Conservation (phyloP, 768 basidiomycete genomes). For the Astraeus odoratus region DNA sequence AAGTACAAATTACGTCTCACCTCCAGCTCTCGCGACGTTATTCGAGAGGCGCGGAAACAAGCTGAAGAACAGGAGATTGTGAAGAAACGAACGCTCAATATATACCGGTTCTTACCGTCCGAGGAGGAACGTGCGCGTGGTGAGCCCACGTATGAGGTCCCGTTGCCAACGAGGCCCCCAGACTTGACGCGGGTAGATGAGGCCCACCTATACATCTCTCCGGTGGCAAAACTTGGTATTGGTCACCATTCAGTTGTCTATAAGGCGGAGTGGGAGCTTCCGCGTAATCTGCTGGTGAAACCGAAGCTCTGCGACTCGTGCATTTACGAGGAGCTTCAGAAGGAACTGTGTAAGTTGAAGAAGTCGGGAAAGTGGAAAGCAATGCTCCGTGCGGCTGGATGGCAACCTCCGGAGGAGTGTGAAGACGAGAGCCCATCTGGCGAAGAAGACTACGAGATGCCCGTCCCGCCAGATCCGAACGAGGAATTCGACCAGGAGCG, state of each 20-base stretch:
- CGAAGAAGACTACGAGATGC: conserved; percentile 1
- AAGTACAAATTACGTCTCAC: conserved; percentile 24
- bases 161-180: conserved; percentile 21
- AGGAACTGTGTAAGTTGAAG: conserved; percentile 17
- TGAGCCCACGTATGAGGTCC: conserved; percentile 24
- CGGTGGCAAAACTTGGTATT: conserved; percentile 28
- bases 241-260: conserved; percentile 52
- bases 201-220: conserved; percentile 45
- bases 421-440: background rate
- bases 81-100: conserved; percentile 14
- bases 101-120: conserved; percentile 14
- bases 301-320: conserved; percentile 34
- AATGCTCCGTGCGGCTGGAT: conserved; percentile 9
- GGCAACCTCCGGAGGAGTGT: background rate
- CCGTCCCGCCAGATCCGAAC: background rate
- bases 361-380: conserved; percentile 15
- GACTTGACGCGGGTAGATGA: conserved; percentile 22
- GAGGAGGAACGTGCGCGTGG: conserved; percentile 16
- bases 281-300: conserved; percentile 32
- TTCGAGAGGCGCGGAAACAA: conserved; percentile 3
- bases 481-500: background rate
- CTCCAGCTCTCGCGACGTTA: background rate
- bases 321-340: conserved; percentile 24
- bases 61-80: conserved; percentile 8
- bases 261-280: conserved; percentile 45